Percentiles rank a stretch among this genome's conserved stretches.
phyloP scores from a whole-genome alignment of 2,329 filamentous ascomycete genomes.

The Xylaria polymorpha region DNA sequence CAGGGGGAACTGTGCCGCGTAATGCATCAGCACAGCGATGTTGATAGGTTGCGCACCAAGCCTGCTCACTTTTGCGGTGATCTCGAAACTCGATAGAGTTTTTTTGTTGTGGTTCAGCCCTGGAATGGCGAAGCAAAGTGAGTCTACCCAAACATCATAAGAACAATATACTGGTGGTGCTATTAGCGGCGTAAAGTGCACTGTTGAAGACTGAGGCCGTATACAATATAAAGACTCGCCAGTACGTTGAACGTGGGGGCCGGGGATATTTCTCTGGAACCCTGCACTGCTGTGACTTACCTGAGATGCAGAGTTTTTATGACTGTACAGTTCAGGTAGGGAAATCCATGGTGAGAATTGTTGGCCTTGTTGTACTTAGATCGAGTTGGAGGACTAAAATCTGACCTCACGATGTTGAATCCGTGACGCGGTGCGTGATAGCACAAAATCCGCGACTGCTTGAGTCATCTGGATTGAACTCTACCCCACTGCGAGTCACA shows the following conservation, averaged over 20 bases:
- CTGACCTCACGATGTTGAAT: slow-evolving; percentile 5
- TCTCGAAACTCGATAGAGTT: background rate
- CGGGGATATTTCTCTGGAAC: background rate
- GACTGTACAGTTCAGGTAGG: slow-evolving; percentile 6
- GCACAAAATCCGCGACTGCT: background rate
- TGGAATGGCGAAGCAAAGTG: background rate
- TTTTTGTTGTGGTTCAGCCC: background rate
- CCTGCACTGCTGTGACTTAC: background rate
- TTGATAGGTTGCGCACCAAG: slow-evolving; percentile 15
- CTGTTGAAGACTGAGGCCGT: background rate
- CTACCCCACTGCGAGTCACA: background rate
- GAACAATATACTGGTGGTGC: background rate
- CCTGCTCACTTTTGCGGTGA: slow-evolving; percentile 16
- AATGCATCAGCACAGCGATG: slow-evolving; percentile 12
- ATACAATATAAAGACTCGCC: background rate
- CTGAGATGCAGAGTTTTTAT: slow-evolving; percentile 5
- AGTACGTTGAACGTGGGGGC: background rate
- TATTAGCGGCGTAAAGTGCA: background rate
- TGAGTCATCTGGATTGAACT: background rate
- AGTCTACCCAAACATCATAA: background rate
- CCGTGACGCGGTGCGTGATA: background rate
- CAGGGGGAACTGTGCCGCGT: background rate
- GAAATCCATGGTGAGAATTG: slow-evolving; percentile 6
- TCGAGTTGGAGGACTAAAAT: background rate
- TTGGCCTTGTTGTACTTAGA: slow-evolving; percentile 1